These are phyloP conservation scores for Botrytis fragariae DNA, from an alignment of 2,329 filamentous ascomycete genomes.

Conservation along the genomic window DNA sequence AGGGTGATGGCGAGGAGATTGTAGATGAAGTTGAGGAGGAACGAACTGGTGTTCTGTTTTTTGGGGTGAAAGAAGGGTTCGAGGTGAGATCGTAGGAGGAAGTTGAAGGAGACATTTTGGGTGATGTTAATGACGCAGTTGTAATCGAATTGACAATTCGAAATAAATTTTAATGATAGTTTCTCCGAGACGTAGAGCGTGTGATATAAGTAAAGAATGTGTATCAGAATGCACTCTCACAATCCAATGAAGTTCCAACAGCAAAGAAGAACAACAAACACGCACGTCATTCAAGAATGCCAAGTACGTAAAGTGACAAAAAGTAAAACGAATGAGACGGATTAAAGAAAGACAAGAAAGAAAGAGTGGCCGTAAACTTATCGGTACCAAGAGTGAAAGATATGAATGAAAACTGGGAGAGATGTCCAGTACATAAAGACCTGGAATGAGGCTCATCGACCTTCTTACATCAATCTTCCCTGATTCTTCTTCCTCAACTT, in stretches of 20 bases:
- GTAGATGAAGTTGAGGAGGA: background rate
- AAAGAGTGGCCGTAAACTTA: background rate
- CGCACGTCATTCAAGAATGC: background rate
- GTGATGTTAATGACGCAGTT: background rate
- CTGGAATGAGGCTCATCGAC: background rate
- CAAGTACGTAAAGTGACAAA: background rate
- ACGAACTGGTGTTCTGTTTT: background rate
- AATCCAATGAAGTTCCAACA: background rate
- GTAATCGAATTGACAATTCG: background rate
- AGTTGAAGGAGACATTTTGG: background rate
- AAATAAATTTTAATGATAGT: background rate
- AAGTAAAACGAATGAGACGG: background rate
- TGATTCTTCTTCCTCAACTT: background rate
- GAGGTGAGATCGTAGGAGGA: background rate
- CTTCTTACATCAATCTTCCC: background rate
- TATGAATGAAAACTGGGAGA: background rate
- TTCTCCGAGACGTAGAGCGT: background rate
- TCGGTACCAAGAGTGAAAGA: background rate
- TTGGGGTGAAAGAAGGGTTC: background rate
- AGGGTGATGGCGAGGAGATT: background rate
- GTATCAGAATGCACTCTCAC: background rate
- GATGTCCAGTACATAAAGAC: background rate
- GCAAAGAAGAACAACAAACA: background rate
- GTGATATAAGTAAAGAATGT: conserved; percentile 4
- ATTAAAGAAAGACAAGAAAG: conserved; percentile 1